phyloP scores from a whole-genome alignment of 108 stramenopile species.

The Parmales sp. region DNA sequence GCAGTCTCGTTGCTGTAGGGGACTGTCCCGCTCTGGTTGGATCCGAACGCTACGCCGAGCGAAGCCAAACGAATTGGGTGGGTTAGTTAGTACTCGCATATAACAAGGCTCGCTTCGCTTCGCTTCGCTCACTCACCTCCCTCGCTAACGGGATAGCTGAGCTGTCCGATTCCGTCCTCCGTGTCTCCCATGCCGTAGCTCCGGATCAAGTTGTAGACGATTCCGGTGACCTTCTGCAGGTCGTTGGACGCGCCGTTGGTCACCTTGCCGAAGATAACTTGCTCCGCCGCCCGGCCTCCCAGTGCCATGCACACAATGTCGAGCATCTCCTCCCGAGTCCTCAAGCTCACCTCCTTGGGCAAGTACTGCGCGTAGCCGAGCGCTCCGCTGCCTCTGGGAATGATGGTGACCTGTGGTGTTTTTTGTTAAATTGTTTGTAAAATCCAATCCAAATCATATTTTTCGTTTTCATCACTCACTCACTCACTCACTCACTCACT shows the following conservation, averaged over 20 bases:
- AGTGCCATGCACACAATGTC: conserved; percentile 95
- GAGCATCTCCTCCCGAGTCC: conserved; percentile 77
- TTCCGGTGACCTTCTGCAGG: conserved; percentile 78
- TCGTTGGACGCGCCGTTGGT: conserved; percentile 94
- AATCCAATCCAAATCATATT: too few relatives aligned
- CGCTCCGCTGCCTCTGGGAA: conserved; percentile 73
- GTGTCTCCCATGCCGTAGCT: conserved; percentile 93
- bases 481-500: too few relatives aligned
- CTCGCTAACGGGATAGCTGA: conserved; percentile 81
- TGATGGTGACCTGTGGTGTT: too few relatives aligned
- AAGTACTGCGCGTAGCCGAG: conserved; percentile 94
- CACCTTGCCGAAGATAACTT: conserved; percentile 83
- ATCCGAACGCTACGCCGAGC: conserved; percentile 12
- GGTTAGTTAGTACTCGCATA: too few relatives aligned
- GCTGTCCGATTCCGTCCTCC: conserved; percentile 82
- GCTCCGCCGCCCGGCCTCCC: conserved; percentile 86
- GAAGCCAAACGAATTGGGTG: too few relatives aligned
- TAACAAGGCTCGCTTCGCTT: background rate
- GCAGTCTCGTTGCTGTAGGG: conserved; percentile 91
- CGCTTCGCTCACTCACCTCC: background rate
- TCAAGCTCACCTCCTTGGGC: conserved; percentile 79
- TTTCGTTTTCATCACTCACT: too few relatives aligned
- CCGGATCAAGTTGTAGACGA: conserved; percentile 84
- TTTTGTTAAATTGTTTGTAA: too few relatives aligned
- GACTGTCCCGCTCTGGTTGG: conserved; percentile 56